Evolutionary conservation across 345 rosid species (phyloP), one percentile per base, ranked within the genome.

Genomic region (rapeseed (Brassica napus)): DNA sequence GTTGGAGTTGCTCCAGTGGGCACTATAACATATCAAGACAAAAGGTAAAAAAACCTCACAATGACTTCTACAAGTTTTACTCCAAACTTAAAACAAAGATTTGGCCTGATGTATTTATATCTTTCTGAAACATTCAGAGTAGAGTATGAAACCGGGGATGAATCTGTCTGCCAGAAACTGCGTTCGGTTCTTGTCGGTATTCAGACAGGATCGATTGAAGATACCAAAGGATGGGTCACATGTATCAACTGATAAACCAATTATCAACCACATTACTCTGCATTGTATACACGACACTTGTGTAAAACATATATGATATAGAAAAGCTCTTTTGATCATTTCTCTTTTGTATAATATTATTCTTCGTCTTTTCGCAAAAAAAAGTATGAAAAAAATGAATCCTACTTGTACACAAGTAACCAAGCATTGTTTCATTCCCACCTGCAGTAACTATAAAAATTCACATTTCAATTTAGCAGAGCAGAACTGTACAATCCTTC

Each of bases 221-320:
- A 94, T 62, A 88, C 79, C 42, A 87, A 88, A 47, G 92, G 94
- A 49, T 94, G 98, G 98, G 83, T 79, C 35, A 44, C 83, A n/a
- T 79, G 85, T 85, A 79, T 93, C 28, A 35, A 81, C 34, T 85
- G 71, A 83, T 39, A 32, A 34, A 18, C 28, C 72, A 71, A 65
- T 49, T 21, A 62, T 54, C 55, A 57, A 52, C 44, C 31, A 42
- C 12, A 37, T 47, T 47, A 47, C 1, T 11, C 14, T 47, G 54
- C 54, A 44, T 44, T 44, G 57, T 49, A 49, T 49, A 49, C 57
- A 49, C 57, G 4, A 49, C 57, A 49, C 18, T 14, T n/a, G 1
- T 49, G 57, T 49, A 49, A 37, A 49, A 49, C 57, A 49, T 35
- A 31, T 32, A 62, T 24, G 52, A 42, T 44, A 76, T 7, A 21